Conservation (phyloP, 345 rosid species). For the Melaleuca alternifolia region DNA sequence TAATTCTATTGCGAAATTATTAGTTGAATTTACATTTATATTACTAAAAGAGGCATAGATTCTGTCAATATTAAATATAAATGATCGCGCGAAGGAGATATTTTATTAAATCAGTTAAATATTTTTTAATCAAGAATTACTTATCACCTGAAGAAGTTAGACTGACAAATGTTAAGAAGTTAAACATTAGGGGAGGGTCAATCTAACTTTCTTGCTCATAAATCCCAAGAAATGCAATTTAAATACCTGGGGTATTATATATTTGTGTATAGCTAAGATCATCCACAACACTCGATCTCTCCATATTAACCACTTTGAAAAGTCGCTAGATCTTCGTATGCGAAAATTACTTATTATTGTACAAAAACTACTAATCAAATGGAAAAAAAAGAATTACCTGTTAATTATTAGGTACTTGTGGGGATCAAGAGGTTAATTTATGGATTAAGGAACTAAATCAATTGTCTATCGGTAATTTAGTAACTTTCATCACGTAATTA, state of each 20-base stretch:
- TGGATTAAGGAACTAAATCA: not conserved
- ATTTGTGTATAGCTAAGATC: not conserved
- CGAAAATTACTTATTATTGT: not conserved
- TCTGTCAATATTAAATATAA: not conserved
- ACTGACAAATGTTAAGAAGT: not conserved
- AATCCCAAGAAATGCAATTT: not conserved
- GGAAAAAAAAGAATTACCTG: not conserved
- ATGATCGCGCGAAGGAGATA: not conserved
- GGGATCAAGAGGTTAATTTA: not conserved
- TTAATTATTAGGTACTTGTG: not conserved
- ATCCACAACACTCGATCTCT: not conserved
- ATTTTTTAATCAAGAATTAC: not conserved
- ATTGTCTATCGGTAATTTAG: not conserved
- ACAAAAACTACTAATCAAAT: not conserved
- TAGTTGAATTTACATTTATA: not conserved
- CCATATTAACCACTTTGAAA: not conserved
- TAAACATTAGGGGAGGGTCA: not conserved
- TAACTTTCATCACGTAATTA: not conserved
- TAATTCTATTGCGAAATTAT: not conserved
- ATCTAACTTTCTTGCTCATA: not conserved
- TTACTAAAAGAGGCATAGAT: not conserved
- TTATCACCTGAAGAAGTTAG: not conserved
- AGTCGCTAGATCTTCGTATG: not conserved
- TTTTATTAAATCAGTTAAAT: not conserved
- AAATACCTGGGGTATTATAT: not conserved